A percentile compares a stretch with the other conserved stretches of the same genome.
phyloP scores from a whole-genome alignment of 2,329 filamentous ascomycete genomes.

The Salinomyces thailandicus region DNA sequence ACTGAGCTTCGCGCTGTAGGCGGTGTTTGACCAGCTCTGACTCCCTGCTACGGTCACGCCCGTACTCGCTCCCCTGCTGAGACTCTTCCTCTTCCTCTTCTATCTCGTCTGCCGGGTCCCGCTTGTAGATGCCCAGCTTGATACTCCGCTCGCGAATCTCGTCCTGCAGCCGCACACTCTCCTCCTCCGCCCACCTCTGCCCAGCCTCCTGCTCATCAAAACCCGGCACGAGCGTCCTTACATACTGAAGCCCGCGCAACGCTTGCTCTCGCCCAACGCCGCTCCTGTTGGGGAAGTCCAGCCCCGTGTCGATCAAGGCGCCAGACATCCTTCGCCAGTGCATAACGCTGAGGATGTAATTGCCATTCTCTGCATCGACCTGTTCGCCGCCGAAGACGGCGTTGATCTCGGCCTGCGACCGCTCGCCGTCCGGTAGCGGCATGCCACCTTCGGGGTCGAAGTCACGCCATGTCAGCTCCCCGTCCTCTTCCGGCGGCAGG shows the following conservation, averaged over 20 bases:
- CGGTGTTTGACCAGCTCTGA: constrained; percentile 20
- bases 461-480: constrained; percentile 26
- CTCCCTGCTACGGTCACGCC: constrained; percentile 18
- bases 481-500: constrained; percentile 6
- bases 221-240: constrained; percentile 21
- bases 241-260: constrained; percentile 23
- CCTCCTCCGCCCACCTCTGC: constrained; percentile 25
- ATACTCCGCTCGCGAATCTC: constrained; percentile 23
- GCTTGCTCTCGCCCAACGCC: constrained; percentile 20
- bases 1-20: constrained; percentile 20
- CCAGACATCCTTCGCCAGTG: constrained; percentile 28
- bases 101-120: constrained; percentile 6
- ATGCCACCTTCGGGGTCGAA: constrained; percentile 28
- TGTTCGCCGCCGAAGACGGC: constrained; percentile 23
- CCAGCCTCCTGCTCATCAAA: constrained; percentile 28
- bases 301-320: constrained; percentile 26
- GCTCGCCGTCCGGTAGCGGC: constrained; percentile 24
- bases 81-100: constrained; percentile 13
- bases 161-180: constrained; percentile 20
- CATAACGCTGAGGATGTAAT: constrained; percentile 28
- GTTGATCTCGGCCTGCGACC: constrained; percentile 18
- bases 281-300: constrained; percentile 21
- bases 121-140: constrained; percentile 27
- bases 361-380: constrained; percentile 24
- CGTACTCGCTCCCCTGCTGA: constrained; percentile 18